Percentiles rank a stretch among this genome's conserved stretches.
phyloP scores from a whole-genome alignment of 179 eudicot species.

The Silene vulgaris region DNA sequence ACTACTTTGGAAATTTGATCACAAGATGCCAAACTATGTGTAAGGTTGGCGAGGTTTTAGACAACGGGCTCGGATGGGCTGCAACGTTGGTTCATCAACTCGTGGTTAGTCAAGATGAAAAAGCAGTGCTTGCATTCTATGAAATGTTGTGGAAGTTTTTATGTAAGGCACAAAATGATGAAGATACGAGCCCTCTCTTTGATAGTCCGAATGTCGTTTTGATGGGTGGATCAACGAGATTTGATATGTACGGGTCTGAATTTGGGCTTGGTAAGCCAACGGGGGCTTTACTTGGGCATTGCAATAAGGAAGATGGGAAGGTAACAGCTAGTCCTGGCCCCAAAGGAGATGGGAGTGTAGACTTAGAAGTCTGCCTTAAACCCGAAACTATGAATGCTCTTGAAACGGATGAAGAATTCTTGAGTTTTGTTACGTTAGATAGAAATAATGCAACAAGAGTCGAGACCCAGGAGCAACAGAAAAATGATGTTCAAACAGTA shows the following conservation, averaged over 20 bases:
- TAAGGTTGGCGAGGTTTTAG: slow-evolving; percentile 8
- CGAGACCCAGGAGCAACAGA: no score
- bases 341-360: slow-evolving; percentile 27
- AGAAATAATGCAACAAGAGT: no score
- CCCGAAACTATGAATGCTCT: slow-evolving; percentile 27
- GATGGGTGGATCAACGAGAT: slow-evolving; percentile 31
- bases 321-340: slow-evolving; percentile 31
- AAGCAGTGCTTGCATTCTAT: not conserved
- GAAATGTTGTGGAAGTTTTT: not conserved
- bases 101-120: not conserved
- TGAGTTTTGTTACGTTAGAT: not conserved
- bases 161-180: not conserved
- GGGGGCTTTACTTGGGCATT: slow-evolving; percentile 28
- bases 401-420: slow-evolving; percentile 23
- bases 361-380: slow-evolving; percentile 11
- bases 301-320: slow-evolving; percentile 32
- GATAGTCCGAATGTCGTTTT: not conserved
- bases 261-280: slow-evolving; percentile 47
- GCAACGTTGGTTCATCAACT: slow-evolving; percentile 14
- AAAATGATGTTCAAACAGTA: no score
- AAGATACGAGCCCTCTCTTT: not conserved
- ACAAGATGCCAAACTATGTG: not conserved
- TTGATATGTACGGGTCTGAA: slow-evolving; percentile 31
- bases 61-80: slow-evolving; percentile 8
- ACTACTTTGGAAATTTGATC: slow-evolving; percentile 9